These are phyloP conservation scores for Geotrichum siamense DNA, from an alignment of 1,139 yeast species.

Conservation along the genomic window DNA sequence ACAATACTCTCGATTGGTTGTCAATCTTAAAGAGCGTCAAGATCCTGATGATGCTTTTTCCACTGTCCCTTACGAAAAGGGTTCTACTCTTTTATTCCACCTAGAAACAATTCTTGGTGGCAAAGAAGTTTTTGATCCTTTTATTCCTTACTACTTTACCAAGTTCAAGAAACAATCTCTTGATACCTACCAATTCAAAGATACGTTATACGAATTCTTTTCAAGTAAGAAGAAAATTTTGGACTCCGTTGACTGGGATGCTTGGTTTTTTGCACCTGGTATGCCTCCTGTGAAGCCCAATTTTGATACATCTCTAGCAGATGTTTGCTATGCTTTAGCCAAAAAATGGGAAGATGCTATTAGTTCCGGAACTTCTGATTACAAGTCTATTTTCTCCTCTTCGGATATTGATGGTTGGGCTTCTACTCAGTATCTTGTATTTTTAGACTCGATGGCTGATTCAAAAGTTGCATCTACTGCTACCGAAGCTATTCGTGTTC, in stretches of 20 bases:
- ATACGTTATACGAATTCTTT: slow-evolving; percentile 56
- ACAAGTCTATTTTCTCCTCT: slow-evolving; percentile 31
- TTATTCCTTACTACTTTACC: slow-evolving; percentile 68
- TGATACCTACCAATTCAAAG: slow-evolving; percentile 76
- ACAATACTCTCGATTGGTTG: slow-evolving; percentile 60
- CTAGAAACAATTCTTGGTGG: slow-evolving; percentile 66
- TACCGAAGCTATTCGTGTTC: slow-evolving; percentile 34
- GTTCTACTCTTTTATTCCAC: slow-evolving; percentile 68
- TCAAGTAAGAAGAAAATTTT: slow-evolving; percentile 42
- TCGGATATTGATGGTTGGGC: slow-evolving; percentile 51
- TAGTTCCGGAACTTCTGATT: slow-evolving; percentile 22
- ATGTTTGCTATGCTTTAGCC: slow-evolving; percentile 61
- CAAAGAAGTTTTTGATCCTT: slow-evolving; percentile 58
- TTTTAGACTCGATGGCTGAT: slow-evolving; percentile 54
- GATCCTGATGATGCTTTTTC: slow-evolving; percentile 91
- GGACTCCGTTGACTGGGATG: slow-evolving; percentile 72
- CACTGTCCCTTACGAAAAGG: slow-evolving; percentile 86
- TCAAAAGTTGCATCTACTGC: slow-evolving; percentile 13
- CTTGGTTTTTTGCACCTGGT: slow-evolving; percentile 76
- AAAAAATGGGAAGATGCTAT: slow-evolving; percentile 49
- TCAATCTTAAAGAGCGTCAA: slow-evolving; percentile 53
- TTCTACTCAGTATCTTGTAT: slow-evolving; percentile 71
- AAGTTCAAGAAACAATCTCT: slow-evolving; percentile 63
- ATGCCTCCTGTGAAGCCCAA: slow-evolving; percentile 74
- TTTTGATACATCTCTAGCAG: slow-evolving; percentile 72